Conservation (phyloP, 2,329 filamentous ascomycete species). For the Colletotrichum lupini region DNA sequence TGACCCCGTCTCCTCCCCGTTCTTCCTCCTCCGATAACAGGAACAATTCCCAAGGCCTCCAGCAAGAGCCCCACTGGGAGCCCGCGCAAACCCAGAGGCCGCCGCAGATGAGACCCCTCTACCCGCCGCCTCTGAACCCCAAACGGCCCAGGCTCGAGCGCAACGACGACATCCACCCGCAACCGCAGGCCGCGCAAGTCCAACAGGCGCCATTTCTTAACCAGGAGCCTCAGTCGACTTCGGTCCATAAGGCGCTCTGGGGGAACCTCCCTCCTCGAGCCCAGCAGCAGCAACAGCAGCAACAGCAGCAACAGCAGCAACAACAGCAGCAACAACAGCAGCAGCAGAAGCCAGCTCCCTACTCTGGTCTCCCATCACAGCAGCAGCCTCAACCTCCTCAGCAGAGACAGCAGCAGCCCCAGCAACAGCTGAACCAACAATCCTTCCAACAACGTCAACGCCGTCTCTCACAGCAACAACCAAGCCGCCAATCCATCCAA, state of each 20-base stretch:
- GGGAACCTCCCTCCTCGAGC: slow-evolving; percentile 8
- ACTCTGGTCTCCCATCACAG: slow-evolving; percentile 36
- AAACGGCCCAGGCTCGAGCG: slow-evolving; percentile 24
- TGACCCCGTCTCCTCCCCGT: slow-evolving; percentile 45
- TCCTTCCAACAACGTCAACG: slow-evolving; percentile 35
- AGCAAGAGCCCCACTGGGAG: slow-evolving; percentile 13
- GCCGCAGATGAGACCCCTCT: slow-evolving; percentile 31
- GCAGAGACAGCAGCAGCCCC: slow-evolving; percentile 23
- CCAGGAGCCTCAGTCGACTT: slow-evolving; percentile 23
- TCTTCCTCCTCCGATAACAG: neutral
- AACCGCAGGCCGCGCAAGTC: slow-evolving; percentile 17
- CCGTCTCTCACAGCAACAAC: slow-evolving; percentile 38
- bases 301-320: slow-evolving; percentile 34
- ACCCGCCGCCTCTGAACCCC: slow-evolving; percentile 27
- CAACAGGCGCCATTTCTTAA: slow-evolving; percentile 15
- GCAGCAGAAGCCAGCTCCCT: slow-evolving; percentile 14
- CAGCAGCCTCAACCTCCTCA: slow-evolving; percentile 37
- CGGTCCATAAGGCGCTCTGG: slow-evolving; percentile 30
- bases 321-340: slow-evolving; percentile 31
- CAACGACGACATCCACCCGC: slow-evolving; percentile 20
- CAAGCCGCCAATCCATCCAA: slow-evolving; percentile 36
- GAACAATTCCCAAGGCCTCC: neutral
- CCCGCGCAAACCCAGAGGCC: slow-evolving; percentile 9
- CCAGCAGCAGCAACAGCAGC: slow-evolving; percentile 19
- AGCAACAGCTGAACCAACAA: slow-evolving; percentile 34